Conservation (phyloP, 495 filamentous ascomycete genomes). For the Darksidea phi region DNA sequence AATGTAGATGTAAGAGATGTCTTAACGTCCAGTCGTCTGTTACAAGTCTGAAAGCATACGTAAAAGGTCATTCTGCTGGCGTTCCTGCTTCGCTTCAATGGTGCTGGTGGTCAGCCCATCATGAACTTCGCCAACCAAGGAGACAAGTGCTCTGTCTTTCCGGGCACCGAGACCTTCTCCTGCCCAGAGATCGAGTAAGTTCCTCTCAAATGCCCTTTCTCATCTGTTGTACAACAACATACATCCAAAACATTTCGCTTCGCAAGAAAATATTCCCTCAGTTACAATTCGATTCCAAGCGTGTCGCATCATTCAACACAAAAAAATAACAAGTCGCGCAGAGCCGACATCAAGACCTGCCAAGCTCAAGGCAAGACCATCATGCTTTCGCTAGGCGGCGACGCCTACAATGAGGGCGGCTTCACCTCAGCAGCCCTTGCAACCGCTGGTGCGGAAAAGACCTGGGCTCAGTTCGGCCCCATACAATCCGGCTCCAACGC, state of each 20-base stretch:
- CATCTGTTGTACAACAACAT: too few species aligned
- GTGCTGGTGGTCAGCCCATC: conserved; percentile 43
- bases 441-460: conserved; percentile 23
- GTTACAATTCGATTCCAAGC: too few species aligned
- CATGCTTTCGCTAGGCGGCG: conserved; percentile 37
- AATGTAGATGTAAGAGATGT: conserved; percentile 36
- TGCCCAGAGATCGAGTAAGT: conserved; percentile 64
- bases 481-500: conserved; percentile 23
- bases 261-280: too few species aligned
- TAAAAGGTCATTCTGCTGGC: conserved; percentile 51
- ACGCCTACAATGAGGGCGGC: conserved; percentile 37
- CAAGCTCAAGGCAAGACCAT: conserved; percentile 37
- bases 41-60: neutral
- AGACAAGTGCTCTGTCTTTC: conserved; percentile 57
- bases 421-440: conserved; percentile 28
- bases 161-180: conserved; percentile 54
- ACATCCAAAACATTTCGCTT: too few species aligned
- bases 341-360: conserved; percentile 40
- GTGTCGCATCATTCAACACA: neutral
- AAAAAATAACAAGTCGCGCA: conserved; percentile 10
- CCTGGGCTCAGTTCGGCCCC: conserved; percentile 37
- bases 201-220: neutral
- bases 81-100: conserved; percentile 59
- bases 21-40: neutral
- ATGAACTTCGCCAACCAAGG: conserved; percentile 63